Base-by-base conservation (phyloP, 768 basidiomycete species). In the Boletus edulis region DNA sequence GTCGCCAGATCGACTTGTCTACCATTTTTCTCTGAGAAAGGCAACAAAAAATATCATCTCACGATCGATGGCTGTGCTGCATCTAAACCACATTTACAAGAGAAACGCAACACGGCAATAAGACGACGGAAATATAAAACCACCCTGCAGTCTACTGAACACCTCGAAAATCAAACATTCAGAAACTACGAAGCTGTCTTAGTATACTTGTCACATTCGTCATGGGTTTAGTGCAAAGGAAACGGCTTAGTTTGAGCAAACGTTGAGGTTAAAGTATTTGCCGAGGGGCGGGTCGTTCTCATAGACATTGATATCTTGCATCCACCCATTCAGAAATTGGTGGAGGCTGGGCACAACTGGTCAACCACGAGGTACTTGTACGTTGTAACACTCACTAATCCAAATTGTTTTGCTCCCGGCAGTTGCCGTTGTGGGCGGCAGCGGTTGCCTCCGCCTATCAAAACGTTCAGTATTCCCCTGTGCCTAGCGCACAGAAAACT, bases 341-440 rank as follows among this genome's bases (percentile, higher is more conserved):
- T 82, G 78, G 18, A 91, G 64, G 68, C 87, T 90, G 58, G 5
- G 52, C 52, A n/a, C 44, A 20, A 20, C 22, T 32, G 47, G n/a
- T 54, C 38, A 46, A 24, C 31, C 35, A 27, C 31, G 43, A 50
- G 32, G 1, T 14, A n/a, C 22, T 29, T 29, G 29, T 29, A 2
- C 29, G 8, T 29, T 9, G 29, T 29, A 29, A 51, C 32, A 76
- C 86, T 62, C 64, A 87, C 89, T 94, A 94, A 73, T 93, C 92
- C 46, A 91, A 76, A 74, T 94, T 94, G 67, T 91, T 86, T 75
- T 92, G 91, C 69, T 86, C 86, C 43, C 67, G 72, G 71, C 86
- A 89, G 74, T 87, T 89, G 46, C 63, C 34, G 1, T 76, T 72
- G 46, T 73, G 49, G 12, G 74, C 78, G 42, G 85, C 85, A 55